Base-by-base conservation (phyloP, 1,284 basidiomycete genomes). In the Marasmius sp. region DNA sequence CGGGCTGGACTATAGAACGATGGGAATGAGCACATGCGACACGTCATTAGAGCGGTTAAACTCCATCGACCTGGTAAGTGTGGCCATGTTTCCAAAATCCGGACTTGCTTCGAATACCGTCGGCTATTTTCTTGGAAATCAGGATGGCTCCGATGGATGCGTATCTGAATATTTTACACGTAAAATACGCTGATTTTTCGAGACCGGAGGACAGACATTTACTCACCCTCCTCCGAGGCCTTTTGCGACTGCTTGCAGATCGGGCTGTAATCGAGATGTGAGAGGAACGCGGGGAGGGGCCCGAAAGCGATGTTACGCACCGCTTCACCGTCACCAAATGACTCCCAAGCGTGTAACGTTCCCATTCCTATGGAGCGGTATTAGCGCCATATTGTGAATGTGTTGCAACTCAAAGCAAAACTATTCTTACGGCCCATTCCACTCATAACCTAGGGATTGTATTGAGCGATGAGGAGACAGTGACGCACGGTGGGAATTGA, bases 161-260 rank as follows among this genome's bases (percentile, higher is more conserved):
- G 74, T 94, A 95, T 22, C 91, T 92, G 67, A 41, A 36, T 14
- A 36, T 38, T 68, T 27, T 70, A 61, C 51, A 48, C 18, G 10
- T 62, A 27, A 54, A 33, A 27, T 57, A 14, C 59, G 43, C 34
- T 14, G 8, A 8, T 16, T 47, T 8, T 47, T 9, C 12, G 4
- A 33, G 11, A 22, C 20, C 50, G 34, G 50, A 18, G 18, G 70
- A 37, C 11, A 14, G 6, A 33, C 5, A 27, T 27, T 27, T 5
- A 36, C 83, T 68, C 69, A 90, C 88, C 92, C 93, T 74, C 93
- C 93, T 62, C 92, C 92, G 8, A 95, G 83, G 10, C 92, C 92
- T 72, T 95, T 95, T 1, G 93, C 93, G 49, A 94, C 80, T 8
- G 91, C 90, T 74, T 95, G 92, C 41, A 95, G 81, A 74, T 95